phyloP scores from a whole-genome alignment of 2,329 filamentous ascomycete species.

The Colletotrichum graminicola region DNA sequence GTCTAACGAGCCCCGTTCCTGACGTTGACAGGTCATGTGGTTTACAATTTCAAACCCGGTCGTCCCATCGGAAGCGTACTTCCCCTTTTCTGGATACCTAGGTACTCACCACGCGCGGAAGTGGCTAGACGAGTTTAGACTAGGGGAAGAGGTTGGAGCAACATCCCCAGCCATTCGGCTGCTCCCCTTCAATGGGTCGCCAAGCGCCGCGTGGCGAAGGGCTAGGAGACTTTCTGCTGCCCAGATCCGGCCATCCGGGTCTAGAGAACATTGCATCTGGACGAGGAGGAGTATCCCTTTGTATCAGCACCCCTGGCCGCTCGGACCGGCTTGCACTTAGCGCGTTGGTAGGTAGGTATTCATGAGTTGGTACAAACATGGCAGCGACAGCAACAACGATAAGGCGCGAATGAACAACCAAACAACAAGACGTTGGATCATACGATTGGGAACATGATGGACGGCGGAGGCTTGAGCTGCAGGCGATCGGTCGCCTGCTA shows the following conservation, averaged over 20 bases:
- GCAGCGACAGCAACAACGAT: conserved; percentile 6
- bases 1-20: conserved; percentile 39
- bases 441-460: conserved; percentile 13
- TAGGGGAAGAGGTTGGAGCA: conserved; percentile 23
- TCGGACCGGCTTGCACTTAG: conserved; percentile 27
- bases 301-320: conserved; percentile 34
- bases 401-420: conserved; percentile 2
- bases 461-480: not conserved
- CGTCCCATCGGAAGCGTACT: conserved; percentile 42
- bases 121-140: conserved; percentile 36
- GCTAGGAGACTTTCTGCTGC: conserved; percentile 40
- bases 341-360: conserved; percentile 3
- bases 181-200: conserved; percentile 42
- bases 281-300: conserved; percentile 17
- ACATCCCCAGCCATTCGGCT: conserved; percentile 44
- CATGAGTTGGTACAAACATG: conserved; percentile 8
- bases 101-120: conserved; percentile 18
- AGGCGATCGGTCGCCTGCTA: not conserved
- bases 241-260: conserved; percentile 43
- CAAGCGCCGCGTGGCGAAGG: conserved; percentile 39
- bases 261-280: conserved; percentile 32
- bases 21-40: conserved; percentile 42
- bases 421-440: not conserved
- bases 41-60: conserved; percentile 36
- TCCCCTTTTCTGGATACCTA: conserved; percentile 32